Base-by-base conservation (phyloP, 2,329 filamentous ascomycete species). In the Chaetomiaceae sp. region DNA sequence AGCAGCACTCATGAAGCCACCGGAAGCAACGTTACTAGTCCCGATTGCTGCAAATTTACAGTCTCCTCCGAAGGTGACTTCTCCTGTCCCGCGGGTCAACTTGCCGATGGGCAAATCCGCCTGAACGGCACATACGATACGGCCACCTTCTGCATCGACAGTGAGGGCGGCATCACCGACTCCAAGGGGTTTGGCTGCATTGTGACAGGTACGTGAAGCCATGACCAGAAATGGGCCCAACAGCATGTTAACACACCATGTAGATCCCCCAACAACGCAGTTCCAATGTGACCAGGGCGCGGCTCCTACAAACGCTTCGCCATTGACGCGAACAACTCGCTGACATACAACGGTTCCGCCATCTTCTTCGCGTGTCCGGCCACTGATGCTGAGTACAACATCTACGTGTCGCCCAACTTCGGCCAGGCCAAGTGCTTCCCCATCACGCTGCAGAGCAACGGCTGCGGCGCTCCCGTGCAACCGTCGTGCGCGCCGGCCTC, bases 341-440 rank as follows among this genome's bases (percentile, higher is more conserved):
- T 53, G 14, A 41, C 49, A 9, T 53, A 48, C 36, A 32, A 47
- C 5, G 48, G 48, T 27, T 48, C 44, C 11, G 38, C 48, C 2
- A 19, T 18, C 18, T 53, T 53, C 37, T 53, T 15, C 27, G 51
- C 51, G 35, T 53, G 51, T 29, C 48, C 51, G 12, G 51, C 48
- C 30, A 53, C 51, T 9, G 51, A 53, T 37, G 48, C 48, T 8
- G 51, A 53, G 38, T 51, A 51, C 51, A 53, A 51, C 42, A 42
- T 53, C 41, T 53, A 53, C 42, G 36, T 51, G 17, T 17, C 30
- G 6, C 51, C 51, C 19, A 33, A 53, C 26, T 53, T 53, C 32
- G 45, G 45, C 22, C 51, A 53, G 45, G 30, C 41, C 8, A 53
- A 51, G 22, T 53, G 51, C 45, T 42, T 53, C 18, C 33, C 41